Conservation (phyloP, 208 protist species). For the Crithidia fasciculata region DNA sequence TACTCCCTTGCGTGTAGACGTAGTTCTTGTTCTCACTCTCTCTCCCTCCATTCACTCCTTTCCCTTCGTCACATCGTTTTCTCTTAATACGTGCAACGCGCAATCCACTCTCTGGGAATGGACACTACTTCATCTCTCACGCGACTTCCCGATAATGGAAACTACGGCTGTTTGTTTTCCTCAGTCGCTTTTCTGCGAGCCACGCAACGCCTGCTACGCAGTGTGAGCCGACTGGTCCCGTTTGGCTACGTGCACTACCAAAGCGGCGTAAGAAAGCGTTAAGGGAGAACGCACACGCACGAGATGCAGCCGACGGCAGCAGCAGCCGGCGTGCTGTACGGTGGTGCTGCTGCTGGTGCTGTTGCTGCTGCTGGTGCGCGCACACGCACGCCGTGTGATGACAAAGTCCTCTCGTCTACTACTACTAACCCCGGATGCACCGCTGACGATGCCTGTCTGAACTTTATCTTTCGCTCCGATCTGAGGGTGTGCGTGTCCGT, state of each 20-base stretch:
- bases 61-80: too few species aligned
- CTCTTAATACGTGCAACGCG: too few species aligned
- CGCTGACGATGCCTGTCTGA: conserved; percentile 39
- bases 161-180: too few species aligned
- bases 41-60: too few species aligned
- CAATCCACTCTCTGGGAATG: too few species aligned
- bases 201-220: conserved; percentile 32
- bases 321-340: neutral
- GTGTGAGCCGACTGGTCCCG: conserved; percentile 29
- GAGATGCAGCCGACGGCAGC: neutral
- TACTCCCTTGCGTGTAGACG: too few species aligned
- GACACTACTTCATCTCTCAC: too few species aligned
- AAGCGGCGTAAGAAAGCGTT: conserved; percentile 18
- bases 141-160: too few species aligned
- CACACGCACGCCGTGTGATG: conserved; percentile 12
- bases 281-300: too few species aligned
- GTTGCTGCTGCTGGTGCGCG: neutral
- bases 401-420: conserved; percentile 39
- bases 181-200: too few species aligned
- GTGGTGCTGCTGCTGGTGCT: neutral
- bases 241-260: conserved; percentile 39
- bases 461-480: conserved; percentile 69
- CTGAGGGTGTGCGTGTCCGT: conserved; percentile 25
- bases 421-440: conserved; percentile 25
- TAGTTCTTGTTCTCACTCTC: too few species aligned